Evolutionary conservation across 495 filamentous ascomycete genomes (phyloP), one percentile per base, ranked within the genome.

Genomic region (Acidiella bohemica): DNA sequence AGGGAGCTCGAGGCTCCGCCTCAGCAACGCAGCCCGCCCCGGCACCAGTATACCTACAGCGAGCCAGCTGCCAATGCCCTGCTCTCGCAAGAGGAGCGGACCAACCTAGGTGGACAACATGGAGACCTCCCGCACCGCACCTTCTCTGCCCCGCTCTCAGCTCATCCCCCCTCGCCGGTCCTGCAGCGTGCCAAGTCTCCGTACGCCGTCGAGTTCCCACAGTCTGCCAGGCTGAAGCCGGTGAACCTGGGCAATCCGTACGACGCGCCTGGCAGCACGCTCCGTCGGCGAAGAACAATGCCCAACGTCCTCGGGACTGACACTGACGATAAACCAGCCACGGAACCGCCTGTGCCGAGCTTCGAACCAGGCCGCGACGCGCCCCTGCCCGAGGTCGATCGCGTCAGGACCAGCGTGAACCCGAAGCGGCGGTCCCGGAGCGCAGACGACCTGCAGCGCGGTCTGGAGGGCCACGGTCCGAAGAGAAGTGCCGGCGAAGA

Each of bases 401-500:
- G 12, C 10, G 34, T 35, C 33, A 42, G 23, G 28, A 49, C 28
- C 9, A 39, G 10, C 22, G 26, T 18, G 13, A 40, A 32, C 32
- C n/a, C 25, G 18, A 53, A 47, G 37, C 34, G 51, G 17, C 30
- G 35, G 13, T 53, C 51, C 14, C 18, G 51, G 22, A 53, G 51
- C 28, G 51, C 47, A 4, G 51, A 35, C 26, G 43, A 49, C 35
- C 27, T 53, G 37, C 25, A 28, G 17, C 28, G 11, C n/a, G n/a
- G 25, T 7, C 16, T 14, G 42, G 9, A 4, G 4, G 28, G 32
- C 12, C 32, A 32, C 18, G 31, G 35, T 10, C 32, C 39, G 12
- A 47, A 47, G 17, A 43, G 51, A 22, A 53, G 47, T n/a, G n/a
- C n/a, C n/a, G n/a, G n/a, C 35, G 46, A 50, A 14, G 51, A 53